These are phyloP conservation scores for Gypsophila paniculata DNA, from an alignment of 179 eudicot genomes.

Conservation along the genomic window DNA sequence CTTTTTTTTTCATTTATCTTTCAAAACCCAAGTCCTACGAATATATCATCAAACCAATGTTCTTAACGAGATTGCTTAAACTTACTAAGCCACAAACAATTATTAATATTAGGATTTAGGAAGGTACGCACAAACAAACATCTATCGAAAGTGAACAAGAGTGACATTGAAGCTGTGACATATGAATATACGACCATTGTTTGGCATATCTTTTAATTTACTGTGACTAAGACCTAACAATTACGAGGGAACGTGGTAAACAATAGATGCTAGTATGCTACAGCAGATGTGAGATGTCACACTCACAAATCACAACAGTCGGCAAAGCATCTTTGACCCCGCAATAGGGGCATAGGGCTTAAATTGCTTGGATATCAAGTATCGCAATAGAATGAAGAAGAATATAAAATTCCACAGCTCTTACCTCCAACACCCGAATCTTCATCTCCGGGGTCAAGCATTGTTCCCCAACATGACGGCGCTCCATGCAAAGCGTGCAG, in stretches of 20 bases:
- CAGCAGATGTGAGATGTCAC: too few species aligned
- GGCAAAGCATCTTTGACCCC: background rate
- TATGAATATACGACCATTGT: background rate
- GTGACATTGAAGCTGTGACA: background rate
- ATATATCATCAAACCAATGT: too few species aligned
- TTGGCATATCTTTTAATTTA: background rate
- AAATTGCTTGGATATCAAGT: background rate
- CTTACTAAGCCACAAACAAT: too few species aligned
- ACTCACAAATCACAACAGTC: background rate
- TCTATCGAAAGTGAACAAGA: background rate
- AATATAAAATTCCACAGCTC: background rate
- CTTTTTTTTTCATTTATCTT: background rate
- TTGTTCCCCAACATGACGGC: constrained; percentile 66
- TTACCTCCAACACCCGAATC: constrained; percentile 67
- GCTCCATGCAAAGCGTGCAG: constrained; percentile 77
- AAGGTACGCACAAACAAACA: background rate
- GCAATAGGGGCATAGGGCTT: background rate
- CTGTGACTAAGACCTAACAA: background rate
- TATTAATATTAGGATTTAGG: background rate
- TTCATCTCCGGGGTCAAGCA: constrained; percentile 85
- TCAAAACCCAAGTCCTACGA: too few species aligned
- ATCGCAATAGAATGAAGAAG: background rate
- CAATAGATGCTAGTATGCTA: background rate
- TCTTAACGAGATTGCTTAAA: too few species aligned
- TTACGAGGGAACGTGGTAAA: background rate